Evolutionary conservation across 179 eudicot species (phyloP).

Genomic region (Camellia oleifera): DNA sequence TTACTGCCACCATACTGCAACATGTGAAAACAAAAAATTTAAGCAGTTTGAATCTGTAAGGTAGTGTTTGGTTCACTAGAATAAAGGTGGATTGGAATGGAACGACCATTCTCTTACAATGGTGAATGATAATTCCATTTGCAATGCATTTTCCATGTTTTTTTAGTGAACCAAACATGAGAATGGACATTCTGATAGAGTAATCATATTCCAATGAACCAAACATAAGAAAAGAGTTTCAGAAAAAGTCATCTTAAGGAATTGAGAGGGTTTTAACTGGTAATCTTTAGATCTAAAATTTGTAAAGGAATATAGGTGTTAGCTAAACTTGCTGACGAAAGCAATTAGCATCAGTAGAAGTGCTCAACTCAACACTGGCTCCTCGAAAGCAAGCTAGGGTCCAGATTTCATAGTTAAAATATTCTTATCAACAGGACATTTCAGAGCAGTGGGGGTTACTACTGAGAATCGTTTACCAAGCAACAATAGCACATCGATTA

Average conservation of each 20-base stretch:
- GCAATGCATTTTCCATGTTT: no score
- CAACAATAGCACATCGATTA: neutral
- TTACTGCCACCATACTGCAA: slow-evolving; percentile 45
- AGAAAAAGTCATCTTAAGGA: neutral
- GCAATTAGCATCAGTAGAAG: neutral
- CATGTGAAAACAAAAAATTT: slow-evolving; percentile 1
- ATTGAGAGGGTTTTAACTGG: neutral
- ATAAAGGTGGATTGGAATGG: no score
- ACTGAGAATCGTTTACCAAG: neutral
- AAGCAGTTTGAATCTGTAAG: neutral
- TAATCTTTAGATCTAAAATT: neutral
- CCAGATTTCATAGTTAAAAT: neutral
- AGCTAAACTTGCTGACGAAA: neutral
- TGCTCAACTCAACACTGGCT: neutral
- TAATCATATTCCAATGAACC: no score
- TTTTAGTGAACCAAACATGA: no score
- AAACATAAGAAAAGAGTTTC: neutral
- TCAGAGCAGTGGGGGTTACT: neutral
- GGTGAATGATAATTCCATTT: no score
- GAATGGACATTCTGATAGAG: no score
- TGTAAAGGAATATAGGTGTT: neutral
- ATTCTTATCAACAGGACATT: neutral
- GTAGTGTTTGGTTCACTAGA: no score
- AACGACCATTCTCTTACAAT: no score
- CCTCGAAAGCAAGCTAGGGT: neutral